Conservation (phyloP, 208 protist species). For the Trypanosoma platydactyli region DNA sequence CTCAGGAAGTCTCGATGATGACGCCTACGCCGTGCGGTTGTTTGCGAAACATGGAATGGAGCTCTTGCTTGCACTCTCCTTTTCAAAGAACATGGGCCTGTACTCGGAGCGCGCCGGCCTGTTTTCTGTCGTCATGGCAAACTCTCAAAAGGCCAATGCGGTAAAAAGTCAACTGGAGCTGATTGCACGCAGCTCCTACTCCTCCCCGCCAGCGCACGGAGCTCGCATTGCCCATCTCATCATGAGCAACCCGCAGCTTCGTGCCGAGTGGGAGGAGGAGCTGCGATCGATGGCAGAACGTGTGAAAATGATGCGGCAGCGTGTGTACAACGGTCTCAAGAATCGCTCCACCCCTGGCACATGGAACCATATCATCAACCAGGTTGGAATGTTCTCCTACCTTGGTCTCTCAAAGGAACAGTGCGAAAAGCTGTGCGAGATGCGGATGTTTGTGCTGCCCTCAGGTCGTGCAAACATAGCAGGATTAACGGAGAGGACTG, state of each 20-base stretch:
- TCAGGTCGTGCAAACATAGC: slow-evolving; percentile 85
- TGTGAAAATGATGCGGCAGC: slow-evolving; percentile 81
- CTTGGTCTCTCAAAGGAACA: slow-evolving; percentile 92
- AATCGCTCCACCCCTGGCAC: slow-evolving; percentile 70
- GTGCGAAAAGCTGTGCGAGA: slow-evolving; percentile 67
- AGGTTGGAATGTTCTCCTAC: slow-evolving; percentile 99
- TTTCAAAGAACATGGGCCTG: slow-evolving; percentile 98
- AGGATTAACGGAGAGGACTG: slow-evolving; percentile 59
- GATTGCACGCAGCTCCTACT: slow-evolving; percentile 95
- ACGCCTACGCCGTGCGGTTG: slow-evolving; percentile 84
- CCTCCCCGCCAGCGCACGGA: slow-evolving; percentile 95
- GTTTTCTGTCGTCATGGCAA: slow-evolving; percentile 78
- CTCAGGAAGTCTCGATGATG: slow-evolving; percentile 94
- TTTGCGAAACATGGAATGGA: slow-evolving; percentile 84
- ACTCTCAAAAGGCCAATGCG: slow-evolving; percentile 44
- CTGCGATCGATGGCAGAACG: slow-evolving; percentile 85
- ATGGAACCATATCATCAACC: slow-evolving; percentile 95
- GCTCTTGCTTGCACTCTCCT: slow-evolving; percentile 93
- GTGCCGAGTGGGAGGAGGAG: slow-evolving; percentile 90
- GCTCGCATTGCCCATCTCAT: slow-evolving; percentile 94
- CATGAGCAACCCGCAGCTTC: slow-evolving; percentile 79
- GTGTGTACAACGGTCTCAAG: slow-evolving; percentile 75
- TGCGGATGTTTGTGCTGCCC: slow-evolving; percentile 75
- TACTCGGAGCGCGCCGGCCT: slow-evolving; percentile 95
- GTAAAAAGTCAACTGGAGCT: slow-evolving; percentile 77